These are phyloP conservation scores for Saccharomyces kudriavzevii DNA, from an alignment of 805 yeast genomes.

Conservation along the genomic window DNA sequence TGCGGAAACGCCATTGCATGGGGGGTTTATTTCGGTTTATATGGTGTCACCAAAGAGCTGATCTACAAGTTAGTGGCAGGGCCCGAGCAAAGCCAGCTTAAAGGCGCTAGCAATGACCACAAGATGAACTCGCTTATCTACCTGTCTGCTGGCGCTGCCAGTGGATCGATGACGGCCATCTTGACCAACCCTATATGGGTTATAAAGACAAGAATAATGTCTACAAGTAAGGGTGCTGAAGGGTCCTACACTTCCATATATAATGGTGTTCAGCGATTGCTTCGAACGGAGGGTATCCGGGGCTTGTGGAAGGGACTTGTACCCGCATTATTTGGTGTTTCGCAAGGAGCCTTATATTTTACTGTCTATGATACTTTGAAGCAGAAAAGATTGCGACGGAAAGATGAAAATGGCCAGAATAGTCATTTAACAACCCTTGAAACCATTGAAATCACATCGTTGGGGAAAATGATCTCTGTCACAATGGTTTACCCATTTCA, in stretches of 20 bases:
- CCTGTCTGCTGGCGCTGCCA: slow-evolving; percentile 48
- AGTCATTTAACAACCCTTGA: slow-evolving; percentile 41
- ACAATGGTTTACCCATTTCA: slow-evolving; percentile 75
- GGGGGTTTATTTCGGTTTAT: slow-evolving; percentile 79
- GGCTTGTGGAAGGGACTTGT: slow-evolving; percentile 68
- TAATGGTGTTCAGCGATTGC: slow-evolving; percentile 47
- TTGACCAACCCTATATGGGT: slow-evolving; percentile 95
- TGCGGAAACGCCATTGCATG: slow-evolving; percentile 82
- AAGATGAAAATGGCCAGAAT: slow-evolving; percentile 4
- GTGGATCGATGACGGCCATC: slow-evolving; percentile 70
- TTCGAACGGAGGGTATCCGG: slow-evolving; percentile 45
- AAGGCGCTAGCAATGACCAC: slow-evolving; percentile 22
- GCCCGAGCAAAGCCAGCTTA: slow-evolving; percentile 1
- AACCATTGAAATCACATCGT: slow-evolving; percentile 57
- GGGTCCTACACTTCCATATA: slow-evolving; percentile 42
- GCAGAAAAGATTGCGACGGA: slow-evolving; percentile 16
- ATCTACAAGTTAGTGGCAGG: slow-evolving; percentile 8
- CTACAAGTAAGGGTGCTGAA: slow-evolving; percentile 29
- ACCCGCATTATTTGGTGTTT: slow-evolving; percentile 73
- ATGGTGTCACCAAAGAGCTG: slow-evolving; percentile 49
- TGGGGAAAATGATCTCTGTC: slow-evolving; percentile 63
- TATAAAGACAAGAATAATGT: slow-evolving; percentile 77
- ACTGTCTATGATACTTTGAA: slow-evolving; percentile 78
- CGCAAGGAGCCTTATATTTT: slow-evolving; percentile 85
- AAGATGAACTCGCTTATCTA: slow-evolving; percentile 38